These are phyloP conservation scores for Boletus insuetus DNA, from an alignment of 768 basidiomycete genomes.

Conservation along the genomic window DNA sequence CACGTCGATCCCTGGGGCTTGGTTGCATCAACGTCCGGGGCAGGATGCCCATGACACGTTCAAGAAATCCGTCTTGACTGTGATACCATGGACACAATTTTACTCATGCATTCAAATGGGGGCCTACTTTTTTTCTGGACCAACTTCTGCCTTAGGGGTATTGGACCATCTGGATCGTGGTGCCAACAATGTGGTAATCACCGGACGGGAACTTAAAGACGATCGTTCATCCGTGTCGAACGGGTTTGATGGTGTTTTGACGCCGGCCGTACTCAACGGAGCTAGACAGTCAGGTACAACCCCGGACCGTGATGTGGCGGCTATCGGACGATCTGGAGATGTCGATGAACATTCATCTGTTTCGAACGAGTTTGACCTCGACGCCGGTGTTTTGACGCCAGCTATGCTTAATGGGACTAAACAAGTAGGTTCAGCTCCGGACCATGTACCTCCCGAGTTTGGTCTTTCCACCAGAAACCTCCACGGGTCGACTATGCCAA, in stretches of 20 bases:
- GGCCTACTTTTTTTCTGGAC: not conserved
- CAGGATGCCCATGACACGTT: not conserved
- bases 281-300: not conserved
- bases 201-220: not conserved
- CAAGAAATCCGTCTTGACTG: not conserved
- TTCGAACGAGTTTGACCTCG: not conserved
- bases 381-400: not conserved
- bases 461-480: too few species aligned
- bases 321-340: not conserved
- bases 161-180: not conserved
- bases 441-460: not conserved
- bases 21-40: not conserved
- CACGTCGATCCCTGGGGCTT: slow-evolving; percentile 1
- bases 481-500: not conserved
- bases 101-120: not conserved
- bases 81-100: not conserved
- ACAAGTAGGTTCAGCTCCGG: not conserved
- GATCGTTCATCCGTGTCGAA: not conserved
- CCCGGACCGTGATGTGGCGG: not conserved
- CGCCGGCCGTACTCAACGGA: not conserved
- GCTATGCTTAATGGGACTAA: not conserved
- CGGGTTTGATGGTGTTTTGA: not conserved
- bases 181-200: not conserved
- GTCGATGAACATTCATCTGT: not conserved
- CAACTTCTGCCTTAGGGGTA: not conserved